Evolutionary conservation across 2,329 filamentous ascomycete species (phyloP).

Genomic region (Diaporthe eres): DNA sequence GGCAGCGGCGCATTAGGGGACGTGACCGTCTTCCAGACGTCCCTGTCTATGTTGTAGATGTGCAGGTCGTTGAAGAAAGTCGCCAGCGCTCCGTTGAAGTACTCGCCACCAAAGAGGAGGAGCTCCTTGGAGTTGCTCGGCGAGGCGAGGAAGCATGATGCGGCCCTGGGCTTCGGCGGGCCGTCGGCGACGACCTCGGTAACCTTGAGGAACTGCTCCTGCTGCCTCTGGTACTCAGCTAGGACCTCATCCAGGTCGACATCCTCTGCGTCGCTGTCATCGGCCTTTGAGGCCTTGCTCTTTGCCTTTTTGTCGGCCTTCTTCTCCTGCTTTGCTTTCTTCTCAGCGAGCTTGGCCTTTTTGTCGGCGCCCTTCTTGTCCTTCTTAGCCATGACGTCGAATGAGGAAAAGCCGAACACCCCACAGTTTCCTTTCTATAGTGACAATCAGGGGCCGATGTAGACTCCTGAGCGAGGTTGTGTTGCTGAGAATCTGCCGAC

Average conservation of each 20-base stretch:
- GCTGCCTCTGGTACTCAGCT: constrained; percentile 91
- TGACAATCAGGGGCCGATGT: background rate
- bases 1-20: constrained; percentile 93
- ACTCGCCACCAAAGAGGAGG: constrained; percentile 94
- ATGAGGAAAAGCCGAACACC: background rate
- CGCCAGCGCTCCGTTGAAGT: constrained; percentile 91
- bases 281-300: constrained; percentile 75
- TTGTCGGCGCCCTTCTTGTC: constrained; percentile 59
- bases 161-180: constrained; percentile 84
- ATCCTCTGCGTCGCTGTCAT: constrained; percentile 91
- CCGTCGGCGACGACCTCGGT: constrained; percentile 81
- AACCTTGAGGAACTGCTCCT: constrained; percentile 94
- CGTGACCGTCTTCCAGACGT: constrained; percentile 92
- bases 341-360: constrained; percentile 68
- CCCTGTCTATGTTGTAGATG: constrained; percentile 82
- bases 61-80: constrained; percentile 77
- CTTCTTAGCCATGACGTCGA: constrained; percentile 60
- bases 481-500: constrained; percentile 8
- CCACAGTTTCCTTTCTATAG: background rate
- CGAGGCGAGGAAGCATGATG: constrained; percentile 85
- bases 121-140: constrained; percentile 90
- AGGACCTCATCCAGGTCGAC: constrained; percentile 94
- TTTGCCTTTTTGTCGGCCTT: constrained; percentile 92
- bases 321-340: constrained; percentile 85
- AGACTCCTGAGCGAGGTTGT: background rate